phyloP scores from a whole-genome alignment of 2,329 filamentous ascomycete species.

The Colletotrichum plurivorum region DNA sequence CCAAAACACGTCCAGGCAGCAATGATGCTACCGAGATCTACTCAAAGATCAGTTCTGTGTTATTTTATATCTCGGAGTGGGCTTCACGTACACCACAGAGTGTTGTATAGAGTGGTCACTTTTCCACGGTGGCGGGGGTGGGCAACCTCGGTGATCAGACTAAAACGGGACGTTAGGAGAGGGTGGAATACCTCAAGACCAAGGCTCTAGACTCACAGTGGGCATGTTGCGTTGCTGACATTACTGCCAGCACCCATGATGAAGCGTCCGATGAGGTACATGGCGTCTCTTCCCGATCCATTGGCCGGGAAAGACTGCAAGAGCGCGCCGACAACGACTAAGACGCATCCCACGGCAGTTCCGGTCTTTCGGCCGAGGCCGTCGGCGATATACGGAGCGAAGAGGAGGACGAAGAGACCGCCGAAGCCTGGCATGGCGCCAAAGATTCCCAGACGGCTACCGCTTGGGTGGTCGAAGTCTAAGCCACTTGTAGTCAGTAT shows the following conservation, averaged over 20 bases:
- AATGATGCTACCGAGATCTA: conserved; percentile 49
- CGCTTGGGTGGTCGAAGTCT: conserved; percentile 53
- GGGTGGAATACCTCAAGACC: no score
- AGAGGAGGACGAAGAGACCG: conserved; percentile 61
- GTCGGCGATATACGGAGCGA: conserved; percentile 62
- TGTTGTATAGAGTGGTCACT: conserved; percentile 65
- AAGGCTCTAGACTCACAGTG: conserved; percentile 45
- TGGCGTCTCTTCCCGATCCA: conserved; percentile 38
- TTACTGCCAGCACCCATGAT: conserved; percentile 67
- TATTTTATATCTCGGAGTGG: no score
- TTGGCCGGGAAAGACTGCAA: conserved; percentile 57
- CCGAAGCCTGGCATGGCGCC: conserved; percentile 64
- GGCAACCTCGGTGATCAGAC: conserved; percentile 62
- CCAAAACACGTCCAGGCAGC: conserved; percentile 64
- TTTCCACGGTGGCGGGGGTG: conserved; percentile 64
- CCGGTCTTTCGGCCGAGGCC: conserved; percentile 59
- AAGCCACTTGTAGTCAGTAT: background rate
- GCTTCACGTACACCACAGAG: conserved; percentile 54
- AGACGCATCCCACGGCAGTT: conserved; percentile 61
- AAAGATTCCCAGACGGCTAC: conserved; percentile 56
- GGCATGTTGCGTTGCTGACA: conserved; percentile 61
- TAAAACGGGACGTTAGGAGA: no score
- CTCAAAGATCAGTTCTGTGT: no score
- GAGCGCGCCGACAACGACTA: conserved; percentile 64
- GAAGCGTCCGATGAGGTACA: conserved; percentile 66